Evolutionary conservation across 768 basidiomycete species (phyloP).

Genomic region (Amanita molliuscula): DNA sequence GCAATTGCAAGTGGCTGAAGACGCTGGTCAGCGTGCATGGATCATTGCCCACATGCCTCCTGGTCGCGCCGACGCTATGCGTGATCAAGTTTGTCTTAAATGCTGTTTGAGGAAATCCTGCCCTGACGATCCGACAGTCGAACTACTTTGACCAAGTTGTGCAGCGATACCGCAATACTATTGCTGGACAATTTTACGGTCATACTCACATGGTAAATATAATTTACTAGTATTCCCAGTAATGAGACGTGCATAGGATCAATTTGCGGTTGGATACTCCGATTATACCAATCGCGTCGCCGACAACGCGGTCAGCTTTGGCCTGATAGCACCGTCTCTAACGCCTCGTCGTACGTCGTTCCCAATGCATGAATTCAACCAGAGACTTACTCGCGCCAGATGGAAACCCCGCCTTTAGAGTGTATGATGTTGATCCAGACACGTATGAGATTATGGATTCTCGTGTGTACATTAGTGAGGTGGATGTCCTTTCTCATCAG

Average conservation of each 20-base stretch:
- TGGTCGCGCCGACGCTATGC: conserved; percentile 34
- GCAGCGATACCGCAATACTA: conserved; percentile 46
- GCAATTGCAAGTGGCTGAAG: conserved; percentile 50
- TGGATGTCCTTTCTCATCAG: neutral
- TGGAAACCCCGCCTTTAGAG: conserved; percentile 45
- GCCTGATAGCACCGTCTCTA: conserved; percentile 43
- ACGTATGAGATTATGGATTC: conserved; percentile 58
- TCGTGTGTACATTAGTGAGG: conserved; percentile 37
- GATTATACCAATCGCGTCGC: conserved; percentile 36
- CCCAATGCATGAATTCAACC: neutral
- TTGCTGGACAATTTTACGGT: conserved; percentile 53
- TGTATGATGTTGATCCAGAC: conserved; percentile 58
- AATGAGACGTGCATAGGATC: conserved; percentile 25
- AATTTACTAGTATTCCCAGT: neutral
- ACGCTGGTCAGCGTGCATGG: conserved; percentile 49
- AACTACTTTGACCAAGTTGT: conserved; percentile 56
- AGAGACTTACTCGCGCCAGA: conserved; percentile 18
- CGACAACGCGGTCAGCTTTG: conserved; percentile 34
- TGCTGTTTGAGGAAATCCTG: neutral
- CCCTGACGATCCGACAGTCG: conserved; percentile 19
- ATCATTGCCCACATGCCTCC: conserved; percentile 53
- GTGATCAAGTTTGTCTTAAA: conserved; percentile 33
- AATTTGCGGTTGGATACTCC: conserved; percentile 51
- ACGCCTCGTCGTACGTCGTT: conserved; percentile 40
- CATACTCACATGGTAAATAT: conserved; percentile 38